A percentile compares a stretch with the other conserved stretches of the same genome.
phyloP scores from a whole-genome alignment of 2,329 filamentous ascomycete species.

The Cadophora sp. region DNA sequence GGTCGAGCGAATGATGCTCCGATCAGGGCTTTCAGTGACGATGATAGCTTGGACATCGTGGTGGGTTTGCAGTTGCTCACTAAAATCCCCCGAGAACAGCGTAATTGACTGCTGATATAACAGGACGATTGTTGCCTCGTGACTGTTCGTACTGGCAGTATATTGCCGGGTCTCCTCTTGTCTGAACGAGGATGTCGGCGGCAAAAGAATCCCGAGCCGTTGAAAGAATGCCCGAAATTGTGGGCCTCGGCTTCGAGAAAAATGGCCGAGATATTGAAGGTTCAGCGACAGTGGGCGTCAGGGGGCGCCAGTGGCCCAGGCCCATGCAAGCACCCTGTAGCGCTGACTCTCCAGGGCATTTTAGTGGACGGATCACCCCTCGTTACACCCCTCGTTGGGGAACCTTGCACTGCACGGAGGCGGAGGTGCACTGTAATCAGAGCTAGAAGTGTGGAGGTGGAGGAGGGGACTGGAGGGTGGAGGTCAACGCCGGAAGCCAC shows the following conservation, averaged over 20 bases:
- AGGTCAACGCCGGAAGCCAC: too few species aligned
- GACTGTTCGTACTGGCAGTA: neutral
- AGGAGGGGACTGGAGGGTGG: too few species aligned
- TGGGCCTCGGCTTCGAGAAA: neutral
- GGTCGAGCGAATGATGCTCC: conserved; percentile 72
- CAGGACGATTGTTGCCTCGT: neutral
- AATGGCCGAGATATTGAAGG: neutral
- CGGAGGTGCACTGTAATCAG: neutral
- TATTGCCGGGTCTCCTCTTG: neutral
- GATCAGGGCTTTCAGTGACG: conserved; percentile 75
- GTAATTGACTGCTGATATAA: neutral
- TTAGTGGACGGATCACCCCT: neutral
- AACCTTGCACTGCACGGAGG: conserved; percentile 7
- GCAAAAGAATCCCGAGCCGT: neutral
- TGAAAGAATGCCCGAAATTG: neutral
- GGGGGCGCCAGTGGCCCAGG: too few species aligned
- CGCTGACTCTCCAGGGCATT: conserved; percentile 8
- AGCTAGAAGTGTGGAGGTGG: conserved; percentile 8
- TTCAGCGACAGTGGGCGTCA: neutral
- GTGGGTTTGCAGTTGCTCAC: neutral
- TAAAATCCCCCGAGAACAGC: neutral
- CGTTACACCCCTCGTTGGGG: neutral
- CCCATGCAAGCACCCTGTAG: neutral
- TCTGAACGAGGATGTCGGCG: neutral
- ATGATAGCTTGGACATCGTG: conserved; percentile 75